Conservation (phyloP, 805 yeast genomes). For the Metschnikowia cubensis region DNA sequence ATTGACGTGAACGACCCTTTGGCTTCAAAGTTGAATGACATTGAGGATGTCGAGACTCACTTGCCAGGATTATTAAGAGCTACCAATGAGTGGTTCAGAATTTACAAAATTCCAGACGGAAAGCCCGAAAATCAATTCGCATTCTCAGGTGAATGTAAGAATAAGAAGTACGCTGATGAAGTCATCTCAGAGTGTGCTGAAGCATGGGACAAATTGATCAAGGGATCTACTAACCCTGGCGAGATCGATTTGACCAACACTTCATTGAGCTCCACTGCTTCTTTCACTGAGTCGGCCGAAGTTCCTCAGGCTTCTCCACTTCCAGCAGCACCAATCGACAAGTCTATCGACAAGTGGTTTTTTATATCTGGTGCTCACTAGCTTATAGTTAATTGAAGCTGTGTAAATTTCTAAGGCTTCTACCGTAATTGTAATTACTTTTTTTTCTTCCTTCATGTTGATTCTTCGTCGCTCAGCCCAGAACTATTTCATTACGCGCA, state of each 20-base stretch:
- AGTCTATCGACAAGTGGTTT: slow-evolving; percentile 97
- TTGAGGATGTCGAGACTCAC: slow-evolving; percentile 61
- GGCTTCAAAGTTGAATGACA: slow-evolving; percentile 54
- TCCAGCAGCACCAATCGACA: slow-evolving; percentile 92
- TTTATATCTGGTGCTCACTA: slow-evolving; percentile 80
- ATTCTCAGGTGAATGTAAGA: slow-evolving; percentile 62
- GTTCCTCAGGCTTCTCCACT: slow-evolving; percentile 69
- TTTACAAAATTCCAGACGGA: slow-evolving; percentile 80
- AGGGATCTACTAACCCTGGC: slow-evolving; percentile 34
- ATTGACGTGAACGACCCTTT: slow-evolving; percentile 66
- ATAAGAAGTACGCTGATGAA: slow-evolving; percentile 40
- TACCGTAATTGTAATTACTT: not conserved
- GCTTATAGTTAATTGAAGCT: slow-evolving; percentile 3
- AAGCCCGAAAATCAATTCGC: slow-evolving; percentile 74
- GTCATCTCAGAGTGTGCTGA: slow-evolving; percentile 41
- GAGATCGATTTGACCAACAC: slow-evolving; percentile 48
- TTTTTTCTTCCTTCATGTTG: not conserved
- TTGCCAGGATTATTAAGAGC: slow-evolving; percentile 71
- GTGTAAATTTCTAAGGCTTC: too few species aligned
- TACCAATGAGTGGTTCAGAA: slow-evolving; percentile 75
- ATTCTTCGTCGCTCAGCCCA: not conserved
- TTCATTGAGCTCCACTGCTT: slow-evolving; percentile 44
- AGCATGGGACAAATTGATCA: slow-evolving; percentile 62
- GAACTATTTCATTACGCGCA: not conserved
- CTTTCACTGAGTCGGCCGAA: slow-evolving; percentile 44